Conservation (phyloP, 768 basidiomycete genomes). For the Punctularia strigosozonata region DNA sequence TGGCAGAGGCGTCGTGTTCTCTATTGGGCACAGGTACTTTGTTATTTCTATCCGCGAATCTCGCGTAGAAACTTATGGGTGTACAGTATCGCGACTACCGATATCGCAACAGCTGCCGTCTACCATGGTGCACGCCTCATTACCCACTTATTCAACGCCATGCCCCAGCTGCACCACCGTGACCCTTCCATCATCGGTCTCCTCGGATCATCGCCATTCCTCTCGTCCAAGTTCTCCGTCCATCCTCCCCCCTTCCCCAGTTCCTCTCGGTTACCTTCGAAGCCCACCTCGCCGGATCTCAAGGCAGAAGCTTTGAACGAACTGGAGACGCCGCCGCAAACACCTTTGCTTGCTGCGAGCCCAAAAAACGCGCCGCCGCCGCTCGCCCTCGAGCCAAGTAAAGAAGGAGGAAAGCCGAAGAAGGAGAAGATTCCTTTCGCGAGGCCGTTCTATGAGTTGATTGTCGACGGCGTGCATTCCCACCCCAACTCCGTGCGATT, state of each 20-base stretch:
- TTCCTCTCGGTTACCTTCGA: conserved; percentile 11
- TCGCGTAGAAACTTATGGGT: conserved; percentile 4
- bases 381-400: conserved; percentile 6
- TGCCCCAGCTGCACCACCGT: conserved; percentile 83
- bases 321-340: conserved; percentile 41
- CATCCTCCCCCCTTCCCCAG: conserved; percentile 13
- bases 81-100: conserved; percentile 59
- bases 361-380: conserved; percentile 3
- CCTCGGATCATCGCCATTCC: conserved; percentile 63
- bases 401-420: conserved; percentile 17
- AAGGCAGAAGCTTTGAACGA: conserved; percentile 64
- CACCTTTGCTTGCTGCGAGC: conserved; percentile 22
- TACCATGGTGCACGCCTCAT: conserved; percentile 70
- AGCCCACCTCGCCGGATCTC: conserved; percentile 28
- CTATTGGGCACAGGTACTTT: conserved; percentile 78
- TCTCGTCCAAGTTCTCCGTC: conserved; percentile 30
- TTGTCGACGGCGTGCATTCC: conserved; percentile 85
- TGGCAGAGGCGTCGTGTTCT: conserved; percentile 61
- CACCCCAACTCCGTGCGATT: conserved; percentile 84
- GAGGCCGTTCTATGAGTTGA: conserved; percentile 79
- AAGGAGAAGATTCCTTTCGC: conserved; percentile 38
- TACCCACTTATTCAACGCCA: conserved; percentile 89
- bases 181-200: conserved; percentile 89
- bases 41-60: background rate
- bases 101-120: conserved; percentile 61